Base-by-base conservation (phyloP, 345 rosid species). In the Eucalyptus grandis region DNA sequence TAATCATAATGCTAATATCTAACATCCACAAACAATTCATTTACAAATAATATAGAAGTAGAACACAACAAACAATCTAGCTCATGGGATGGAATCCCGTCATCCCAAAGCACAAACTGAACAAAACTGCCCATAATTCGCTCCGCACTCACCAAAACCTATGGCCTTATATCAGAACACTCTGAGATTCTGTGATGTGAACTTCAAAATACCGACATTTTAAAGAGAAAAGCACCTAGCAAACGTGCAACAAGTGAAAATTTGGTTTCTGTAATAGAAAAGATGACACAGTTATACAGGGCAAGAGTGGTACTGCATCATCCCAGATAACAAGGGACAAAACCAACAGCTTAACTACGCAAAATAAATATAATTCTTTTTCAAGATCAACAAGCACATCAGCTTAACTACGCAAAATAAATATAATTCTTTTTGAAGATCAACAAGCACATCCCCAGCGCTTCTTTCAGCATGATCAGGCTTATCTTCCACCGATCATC, bases 181-280 rank as follows among this genome's bases (percentile, higher is more conserved):
- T 19, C 26, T 6, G 14, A 17, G 26, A 69, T 69, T 69, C 1
- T 34, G 43, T 19, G 5, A 40, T 0, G 47, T 21, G 14, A 37
- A 21, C 8, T 77, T 77, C 47, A 6, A 77, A 77, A 77, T 37
- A 77, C 27, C 0, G 1, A 0, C 47, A 2, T 0, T 40, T 37
- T 17, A 21, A 77, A 40, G 83, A 10, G 0, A 77, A 37, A 77
- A 37, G 47, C 14, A 77, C 47, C 27, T 10, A 40, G 15, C 14
- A 77, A 6, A 77, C 83, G 24, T 19, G 27, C 27, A 21, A 21
- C 0, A 21, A 21, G 46, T 37, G 13, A 19, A 17, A 69, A 19
- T 72, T 19, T 10, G 46, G 15, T 77, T 21, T 40, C 30, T 21
- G 2, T 9, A 3, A 17, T 34, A 49, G 15, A 86, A 31, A 54